Conservation (phyloP, 1,284 basidiomycete species). For the Testicularia cyperi region DNA sequence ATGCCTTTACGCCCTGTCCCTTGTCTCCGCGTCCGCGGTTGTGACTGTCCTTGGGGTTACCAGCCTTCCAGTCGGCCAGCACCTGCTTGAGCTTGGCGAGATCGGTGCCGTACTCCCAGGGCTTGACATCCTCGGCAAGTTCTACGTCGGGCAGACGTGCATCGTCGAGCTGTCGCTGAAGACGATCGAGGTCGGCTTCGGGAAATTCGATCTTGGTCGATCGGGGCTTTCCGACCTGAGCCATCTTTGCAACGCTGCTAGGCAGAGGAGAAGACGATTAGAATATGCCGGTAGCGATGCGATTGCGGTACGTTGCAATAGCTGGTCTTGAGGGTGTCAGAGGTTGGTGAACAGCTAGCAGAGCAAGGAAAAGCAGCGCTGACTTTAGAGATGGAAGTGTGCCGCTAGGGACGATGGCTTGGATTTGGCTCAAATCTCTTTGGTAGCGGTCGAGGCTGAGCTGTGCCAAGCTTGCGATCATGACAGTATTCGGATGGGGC, state of each 20-base stretch:
- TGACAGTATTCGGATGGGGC: too few relatives aligned
- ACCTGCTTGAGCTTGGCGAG: slow-evolving; percentile 30
- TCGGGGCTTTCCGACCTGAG: slow-evolving; percentile 15
- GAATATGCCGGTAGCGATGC: too few relatives aligned
- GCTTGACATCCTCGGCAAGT: slow-evolving; percentile 22
- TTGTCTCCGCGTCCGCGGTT: slow-evolving; percentile 5
- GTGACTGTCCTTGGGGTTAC: slow-evolving; percentile 17
- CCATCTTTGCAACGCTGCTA: slow-evolving; percentile 18
- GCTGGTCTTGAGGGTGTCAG: too few relatives aligned
- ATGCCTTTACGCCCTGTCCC: slow-evolving; percentile 29
- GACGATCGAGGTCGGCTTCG: slow-evolving; percentile 29
- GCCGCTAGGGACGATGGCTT: too few relatives aligned
- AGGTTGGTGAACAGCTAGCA: too few relatives aligned
- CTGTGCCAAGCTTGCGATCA: too few relatives aligned
- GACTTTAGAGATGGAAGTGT: too few relatives aligned
- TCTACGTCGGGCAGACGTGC: slow-evolving; percentile 24
- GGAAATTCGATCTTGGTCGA: slow-evolving; percentile 23
- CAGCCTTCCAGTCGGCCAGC: slow-evolving; percentile 30
- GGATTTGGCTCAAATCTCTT: too few relatives aligned
- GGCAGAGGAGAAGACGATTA: too few relatives aligned
- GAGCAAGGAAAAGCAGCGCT: too few relatives aligned
- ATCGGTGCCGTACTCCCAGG: slow-evolving; percentile 47
- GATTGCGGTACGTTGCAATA: too few relatives aligned
- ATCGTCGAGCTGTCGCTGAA: slow-evolving; percentile 40
- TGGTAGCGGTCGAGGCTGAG: too few relatives aligned